Percentiles rank a stretch among this genome's conserved stretches.
Evolutionary conservation across 2,329 filamentous ascomycete genomes (phyloP).

Genomic region (Sclerotinia sclerotiorum): DNA sequence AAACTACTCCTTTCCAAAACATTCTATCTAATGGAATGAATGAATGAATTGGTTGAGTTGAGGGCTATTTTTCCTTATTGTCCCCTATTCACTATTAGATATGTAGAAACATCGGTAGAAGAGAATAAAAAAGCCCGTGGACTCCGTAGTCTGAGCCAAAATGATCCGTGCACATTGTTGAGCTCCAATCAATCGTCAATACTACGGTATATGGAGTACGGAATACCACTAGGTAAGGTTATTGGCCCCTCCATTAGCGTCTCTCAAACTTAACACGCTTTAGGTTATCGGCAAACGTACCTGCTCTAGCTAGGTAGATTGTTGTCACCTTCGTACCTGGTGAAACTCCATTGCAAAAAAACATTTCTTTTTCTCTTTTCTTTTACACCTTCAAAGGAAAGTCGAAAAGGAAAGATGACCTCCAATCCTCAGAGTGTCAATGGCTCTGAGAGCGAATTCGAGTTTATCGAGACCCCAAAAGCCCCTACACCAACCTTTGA

Average conservation of each 20-base stretch:
- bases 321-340: constrained; percentile 9
- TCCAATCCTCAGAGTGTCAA: constrained; percentile 50
- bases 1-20: neutral
- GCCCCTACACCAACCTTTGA: constrained; percentile 51
- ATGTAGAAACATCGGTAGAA: neutral
- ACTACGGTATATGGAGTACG: too few relatives aligned
- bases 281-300: constrained; percentile 4
- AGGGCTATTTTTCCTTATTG: neutral
- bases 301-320: neutral
- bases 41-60: neutral
- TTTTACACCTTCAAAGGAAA: constrained; percentile 23
- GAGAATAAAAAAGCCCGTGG: neutral
- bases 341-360: constrained; percentile 16
- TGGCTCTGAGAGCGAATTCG: constrained; percentile 57
- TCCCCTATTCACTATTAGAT: too few relatives aligned
- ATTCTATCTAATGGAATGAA: neutral
- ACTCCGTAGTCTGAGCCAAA: neutral
- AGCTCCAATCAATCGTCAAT: neutral
- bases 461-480: constrained; percentile 62
- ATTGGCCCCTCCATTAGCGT: constrained; percentile 2
- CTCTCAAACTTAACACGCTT: constrained; percentile 11
- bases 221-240: neutral
- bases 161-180: neutral
- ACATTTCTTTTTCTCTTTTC: constrained; percentile 23
- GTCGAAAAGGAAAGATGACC: constrained; percentile 43